These are phyloP conservation scores for Linnemannia exigua DNA, from an alignment of 192 early-diverging fungal species.

Conservation along the genomic window DNA sequence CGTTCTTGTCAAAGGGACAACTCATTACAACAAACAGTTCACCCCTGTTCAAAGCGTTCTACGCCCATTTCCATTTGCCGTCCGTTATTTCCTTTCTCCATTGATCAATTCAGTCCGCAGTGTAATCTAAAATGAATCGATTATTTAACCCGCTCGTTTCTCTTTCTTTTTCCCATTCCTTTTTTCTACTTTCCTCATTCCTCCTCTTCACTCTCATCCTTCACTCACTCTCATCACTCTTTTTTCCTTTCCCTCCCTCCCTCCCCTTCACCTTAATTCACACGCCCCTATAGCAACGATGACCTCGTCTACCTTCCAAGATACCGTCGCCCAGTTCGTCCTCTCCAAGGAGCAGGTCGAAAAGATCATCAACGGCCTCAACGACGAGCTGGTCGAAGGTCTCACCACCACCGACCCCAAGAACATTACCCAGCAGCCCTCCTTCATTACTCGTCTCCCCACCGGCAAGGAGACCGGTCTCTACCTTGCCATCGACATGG, in stretches of 20 bases:
- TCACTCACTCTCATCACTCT: neutral
- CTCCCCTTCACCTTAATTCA: neutral
- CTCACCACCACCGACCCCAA: slow-evolving; percentile 62
- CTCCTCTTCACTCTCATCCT: neutral
- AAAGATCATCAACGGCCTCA: slow-evolving; percentile 52
- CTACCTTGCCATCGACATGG: slow-evolving; percentile 93
- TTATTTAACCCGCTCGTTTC: neutral
- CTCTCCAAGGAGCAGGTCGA: slow-evolving; percentile 56
- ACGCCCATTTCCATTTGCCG: neutral
- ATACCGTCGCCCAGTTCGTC: slow-evolving; percentile 44
- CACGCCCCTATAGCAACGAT: neutral
- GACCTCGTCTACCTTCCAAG: slow-evolving; percentile 52
- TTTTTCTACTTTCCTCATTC: neutral
- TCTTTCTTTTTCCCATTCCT: neutral
- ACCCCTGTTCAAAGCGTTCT: no score
- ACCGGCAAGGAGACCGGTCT: slow-evolving; percentile 88
- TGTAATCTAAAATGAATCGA: neutral
- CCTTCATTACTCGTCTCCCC: slow-evolving; percentile 86
- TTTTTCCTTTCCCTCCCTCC: neutral
- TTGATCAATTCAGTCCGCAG: neutral
- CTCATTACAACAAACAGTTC: no score
- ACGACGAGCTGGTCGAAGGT: slow-evolving; percentile 57
- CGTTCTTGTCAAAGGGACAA: no score
- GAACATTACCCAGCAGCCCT: slow-evolving; percentile 89
- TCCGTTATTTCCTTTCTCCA: neutral